Evolutionary conservation across 2,329 filamentous ascomycete genomes (phyloP), one percentile per base, ranked within the genome.

Genomic region (Paraconiothyrium sp.): DNA sequence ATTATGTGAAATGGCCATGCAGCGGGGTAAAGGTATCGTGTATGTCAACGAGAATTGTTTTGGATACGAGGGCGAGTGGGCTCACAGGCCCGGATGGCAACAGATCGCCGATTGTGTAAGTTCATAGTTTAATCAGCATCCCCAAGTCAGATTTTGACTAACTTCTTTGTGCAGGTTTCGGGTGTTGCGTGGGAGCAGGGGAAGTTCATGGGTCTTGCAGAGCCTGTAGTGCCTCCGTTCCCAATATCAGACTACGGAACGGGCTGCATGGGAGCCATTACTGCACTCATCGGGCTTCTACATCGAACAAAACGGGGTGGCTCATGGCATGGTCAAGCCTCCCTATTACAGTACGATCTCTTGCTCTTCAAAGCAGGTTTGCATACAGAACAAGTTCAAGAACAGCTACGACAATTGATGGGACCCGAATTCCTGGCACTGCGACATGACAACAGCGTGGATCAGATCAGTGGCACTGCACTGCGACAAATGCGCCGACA

Each of bases 31-130:
- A 67, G 89, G 88, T 0, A 84, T 88, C 39, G 81, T 91, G 9
- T 89, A 90, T 67, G 86, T 90, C 6, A 84, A 84, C 35, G 89
- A 91, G 74, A 88, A 91, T 71, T 91, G 89, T 72, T 91, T 90
- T 67, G 89, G 89, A 0, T 86, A 84, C 27, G 77, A 82, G 27
- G 84, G 83, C 4, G 85, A 88, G 62, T 90, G 88, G 88, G 83
- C 84, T 1, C 72, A 77, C 7, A 81, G 88, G 3, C 84, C 87
- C 4, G 89, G 89, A 5, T 91, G 89, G 89, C 89, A 89, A 69
- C 88, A 89, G 66, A 89, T 89, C 64, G 87, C 87, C 8, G 89
- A 90, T 71, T 54, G 51, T 41, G 35, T 52, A 39, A 27, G 44
- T 44, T 9, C 16, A 30, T 30, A 30, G 27, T 6, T 30, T 30